These are phyloP conservation scores for Sporothrix brasiliensis DNA, from an alignment of 2,329 filamentous ascomycete genomes.

Conservation along the genomic window DNA sequence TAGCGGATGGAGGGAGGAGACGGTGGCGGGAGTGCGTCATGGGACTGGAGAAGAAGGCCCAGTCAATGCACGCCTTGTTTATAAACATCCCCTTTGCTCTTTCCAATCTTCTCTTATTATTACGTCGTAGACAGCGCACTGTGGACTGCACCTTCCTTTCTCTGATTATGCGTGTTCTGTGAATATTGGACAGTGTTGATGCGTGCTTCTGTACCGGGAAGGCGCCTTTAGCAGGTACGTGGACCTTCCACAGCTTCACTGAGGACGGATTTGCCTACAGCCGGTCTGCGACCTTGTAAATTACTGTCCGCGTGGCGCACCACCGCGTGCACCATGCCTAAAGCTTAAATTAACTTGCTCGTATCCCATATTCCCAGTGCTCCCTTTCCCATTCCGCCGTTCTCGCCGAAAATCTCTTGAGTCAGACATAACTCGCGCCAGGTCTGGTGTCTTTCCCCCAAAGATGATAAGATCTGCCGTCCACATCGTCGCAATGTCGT, in stretches of 20 bases:
- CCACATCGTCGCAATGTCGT: too few species aligned
- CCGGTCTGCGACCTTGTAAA: neutral
- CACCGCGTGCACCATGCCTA: neutral
- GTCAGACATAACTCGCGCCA: neutral
- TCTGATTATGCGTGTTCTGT: neutral
- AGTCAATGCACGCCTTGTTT: neutral
- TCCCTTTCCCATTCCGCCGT: neutral
- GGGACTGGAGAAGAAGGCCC: neutral
- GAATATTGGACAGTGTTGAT: too few species aligned
- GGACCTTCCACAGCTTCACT: neutral
- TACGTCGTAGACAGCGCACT: neutral
- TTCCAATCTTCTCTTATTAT: neutral
- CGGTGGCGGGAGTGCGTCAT: constrained; percentile 10
- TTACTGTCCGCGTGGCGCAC: neutral
- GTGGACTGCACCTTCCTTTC: neutral
- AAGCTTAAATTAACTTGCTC: constrained; percentile 1
- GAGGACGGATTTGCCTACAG: neutral
- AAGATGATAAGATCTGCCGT: too few species aligned
- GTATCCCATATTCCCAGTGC: neutral
- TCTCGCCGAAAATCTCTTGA: neutral
- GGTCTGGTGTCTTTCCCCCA: too few species aligned
- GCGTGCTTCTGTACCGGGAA: neutral
- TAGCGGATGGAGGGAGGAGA: neutral
- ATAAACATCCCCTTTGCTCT: neutral
- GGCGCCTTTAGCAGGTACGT: neutral